phyloP scores from a whole-genome alignment of 2,329 filamentous ascomycete species.

The Mycosphaerelloides madeirae region DNA sequence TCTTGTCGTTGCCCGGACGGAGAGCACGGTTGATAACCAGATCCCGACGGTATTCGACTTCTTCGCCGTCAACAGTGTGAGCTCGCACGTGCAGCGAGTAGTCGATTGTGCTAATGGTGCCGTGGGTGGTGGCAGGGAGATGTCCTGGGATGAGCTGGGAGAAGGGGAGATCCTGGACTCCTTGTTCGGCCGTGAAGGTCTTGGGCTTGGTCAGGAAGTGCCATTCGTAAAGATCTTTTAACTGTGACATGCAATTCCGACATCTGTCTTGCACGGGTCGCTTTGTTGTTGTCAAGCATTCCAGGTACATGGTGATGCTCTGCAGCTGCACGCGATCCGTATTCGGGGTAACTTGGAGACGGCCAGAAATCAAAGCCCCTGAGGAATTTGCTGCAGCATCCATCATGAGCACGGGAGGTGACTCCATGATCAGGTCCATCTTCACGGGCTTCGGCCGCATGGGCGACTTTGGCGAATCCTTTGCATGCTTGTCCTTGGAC shows the following conservation, averaged over 20 bases:
- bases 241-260: constrained; percentile 65
- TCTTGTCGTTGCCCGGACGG: constrained; percentile 72
- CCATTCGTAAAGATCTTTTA: constrained; percentile 73
- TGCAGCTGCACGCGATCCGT: constrained; percentile 63
- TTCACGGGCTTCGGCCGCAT: constrained; percentile 40
- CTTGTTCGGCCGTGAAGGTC: constrained; percentile 42
- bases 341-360: constrained; percentile 68
- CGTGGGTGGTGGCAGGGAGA: constrained; percentile 77
- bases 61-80: constrained; percentile 56
- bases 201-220: constrained; percentile 59
- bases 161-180: constrained; percentile 78
- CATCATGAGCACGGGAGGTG: constrained; percentile 79
- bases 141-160: constrained; percentile 80
- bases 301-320: constrained; percentile 67
- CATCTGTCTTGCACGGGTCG: constrained; percentile 78
- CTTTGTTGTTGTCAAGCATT: constrained; percentile 69
- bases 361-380: constrained; percentile 80
- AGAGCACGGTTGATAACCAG: constrained; percentile 77
- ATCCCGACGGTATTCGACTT: constrained; percentile 61
- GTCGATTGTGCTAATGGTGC: constrained; percentile 65
- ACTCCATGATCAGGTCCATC: constrained; percentile 67
- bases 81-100: constrained; percentile 72
- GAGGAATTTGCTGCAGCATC: constrained; percentile 69
- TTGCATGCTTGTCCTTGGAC: constrained; percentile 21
- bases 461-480: constrained; percentile 17